Conservation (phyloP, 2,329 filamentous ascomycete species). For the Monilinia fructicola region DNA sequence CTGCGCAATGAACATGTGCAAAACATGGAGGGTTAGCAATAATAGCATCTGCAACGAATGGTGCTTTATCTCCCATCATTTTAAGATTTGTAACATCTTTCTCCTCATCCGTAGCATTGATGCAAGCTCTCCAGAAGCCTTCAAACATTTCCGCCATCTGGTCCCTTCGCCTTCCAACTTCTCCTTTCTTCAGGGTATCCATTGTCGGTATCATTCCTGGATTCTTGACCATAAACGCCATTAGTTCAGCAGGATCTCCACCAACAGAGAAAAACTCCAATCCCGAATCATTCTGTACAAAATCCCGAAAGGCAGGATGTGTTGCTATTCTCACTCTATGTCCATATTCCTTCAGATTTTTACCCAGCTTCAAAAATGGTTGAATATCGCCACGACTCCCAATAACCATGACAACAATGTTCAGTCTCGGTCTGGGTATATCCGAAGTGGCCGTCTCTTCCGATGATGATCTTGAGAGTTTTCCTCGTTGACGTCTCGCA, state of each 20-base stretch:
- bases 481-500: constrained; percentile 28
- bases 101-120: constrained; percentile 70
- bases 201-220: constrained; percentile 73
- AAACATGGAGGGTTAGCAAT: constrained; percentile 82
- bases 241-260: constrained; percentile 75
- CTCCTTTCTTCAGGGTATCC: constrained; percentile 69
- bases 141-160: constrained; percentile 81
- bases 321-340: constrained; percentile 78
- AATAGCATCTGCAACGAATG: constrained; percentile 74
- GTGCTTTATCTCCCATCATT: constrained; percentile 61
- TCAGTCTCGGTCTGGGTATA: constrained; percentile 47
- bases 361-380: constrained; percentile 74
- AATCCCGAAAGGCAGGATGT: constrained; percentile 73
- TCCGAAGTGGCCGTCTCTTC: constrained; percentile 26
- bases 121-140: constrained; percentile 77
- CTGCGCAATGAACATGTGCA: constrained; percentile 76
- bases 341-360: constrained; percentile 69
- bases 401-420: constrained; percentile 83
- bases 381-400: constrained; percentile 79
- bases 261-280: constrained; percentile 81
- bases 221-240: constrained; percentile 85
- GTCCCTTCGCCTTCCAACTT: constrained; percentile 64
- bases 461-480: constrained; percentile 36
- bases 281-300: constrained; percentile 69
- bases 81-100: constrained; percentile 59